Conservation (phyloP, 1,284 basidiomycete species). For the Ganoderma lucidum region DNA sequence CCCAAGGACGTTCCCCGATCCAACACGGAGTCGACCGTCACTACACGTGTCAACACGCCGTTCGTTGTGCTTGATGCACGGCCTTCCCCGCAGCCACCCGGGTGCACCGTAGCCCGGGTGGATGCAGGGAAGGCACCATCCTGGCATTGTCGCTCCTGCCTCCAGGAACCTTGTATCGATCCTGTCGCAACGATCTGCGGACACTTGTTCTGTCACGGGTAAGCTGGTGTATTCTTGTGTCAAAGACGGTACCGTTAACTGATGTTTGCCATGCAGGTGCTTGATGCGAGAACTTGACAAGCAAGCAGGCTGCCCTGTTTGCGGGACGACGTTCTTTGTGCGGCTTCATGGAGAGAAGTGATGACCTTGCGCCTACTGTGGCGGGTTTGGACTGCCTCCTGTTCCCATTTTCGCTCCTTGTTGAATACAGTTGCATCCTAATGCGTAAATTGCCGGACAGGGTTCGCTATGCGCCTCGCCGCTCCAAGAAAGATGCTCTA, state of each 20-base stretch:
- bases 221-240: background rate
- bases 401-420: background rate
- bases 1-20: background rate
- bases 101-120: background rate
- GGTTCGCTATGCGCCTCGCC: background rate
- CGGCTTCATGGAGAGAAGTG: background rate
- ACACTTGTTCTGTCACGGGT: slow-evolving; percentile 23
- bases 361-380: background rate
- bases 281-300: background rate
- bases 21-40: background rate
- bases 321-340: background rate
- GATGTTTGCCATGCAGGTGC: background rate
- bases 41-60: background rate
- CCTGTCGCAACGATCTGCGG: slow-evolving; percentile 18
- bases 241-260: background rate
- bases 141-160: slow-evolving; percentile 18
- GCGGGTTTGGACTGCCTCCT: background rate
- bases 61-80: background rate
- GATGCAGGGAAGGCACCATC: background rate
- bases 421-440: background rate
- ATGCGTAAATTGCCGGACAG: background rate
- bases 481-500: no score
- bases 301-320: background rate
- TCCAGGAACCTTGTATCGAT: slow-evolving; percentile 10
- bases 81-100: background rate